phyloP scores from a whole-genome alignment of 129 eudicot genomes.

The Apium graveolens region DNA sequence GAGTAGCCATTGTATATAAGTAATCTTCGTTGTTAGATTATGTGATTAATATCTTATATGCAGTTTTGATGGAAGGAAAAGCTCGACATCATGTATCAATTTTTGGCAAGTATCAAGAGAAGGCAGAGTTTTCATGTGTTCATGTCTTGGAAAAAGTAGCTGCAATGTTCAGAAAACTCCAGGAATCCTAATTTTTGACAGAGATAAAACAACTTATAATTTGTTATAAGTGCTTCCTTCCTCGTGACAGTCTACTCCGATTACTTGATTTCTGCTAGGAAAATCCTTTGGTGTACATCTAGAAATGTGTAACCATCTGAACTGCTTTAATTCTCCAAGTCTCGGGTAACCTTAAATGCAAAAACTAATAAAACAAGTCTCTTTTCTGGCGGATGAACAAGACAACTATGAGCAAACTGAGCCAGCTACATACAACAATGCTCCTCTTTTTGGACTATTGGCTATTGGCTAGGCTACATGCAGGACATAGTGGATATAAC shows the following conservation, averaged over 20 bases:
- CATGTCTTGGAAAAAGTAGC: conserved; percentile 65
- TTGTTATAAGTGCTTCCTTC: conserved; percentile 92
- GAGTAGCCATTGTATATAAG: too few relatives aligned
- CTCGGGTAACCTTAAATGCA: conserved; percentile 44
- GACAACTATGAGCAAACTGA: conserved; percentile 95
- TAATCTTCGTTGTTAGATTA: not conserved
- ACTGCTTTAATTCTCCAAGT: conserved; percentile 67
- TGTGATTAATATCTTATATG: conserved; percentile 16
- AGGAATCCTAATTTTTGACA: conserved; percentile 81
- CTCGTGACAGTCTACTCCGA: conserved; percentile 83
- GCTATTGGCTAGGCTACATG: conserved; percentile 67
- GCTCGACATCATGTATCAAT: conserved; percentile 47
- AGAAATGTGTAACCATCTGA: conserved; percentile 61
- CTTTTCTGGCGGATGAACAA: conserved; percentile 43
- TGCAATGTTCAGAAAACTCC: conserved; percentile 85
- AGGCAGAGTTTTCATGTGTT: conserved; percentile 96
- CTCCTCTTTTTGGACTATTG: conserved; percentile 80
- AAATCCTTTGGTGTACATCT: conserved; percentile 49
- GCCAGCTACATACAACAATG: conserved; percentile 97
- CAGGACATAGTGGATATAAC: conserved; percentile 59
- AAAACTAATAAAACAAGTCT: not conserved
- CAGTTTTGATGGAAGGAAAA: conserved; percentile 86
- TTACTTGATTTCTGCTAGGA: conserved; percentile 65
- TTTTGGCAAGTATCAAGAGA: conserved; percentile 61
- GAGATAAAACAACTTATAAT: conserved; percentile 90